Evolutionary conservation across 2,329 filamentous ascomycete genomes (phyloP).

Genomic region (Beauveria bassiana): DNA sequence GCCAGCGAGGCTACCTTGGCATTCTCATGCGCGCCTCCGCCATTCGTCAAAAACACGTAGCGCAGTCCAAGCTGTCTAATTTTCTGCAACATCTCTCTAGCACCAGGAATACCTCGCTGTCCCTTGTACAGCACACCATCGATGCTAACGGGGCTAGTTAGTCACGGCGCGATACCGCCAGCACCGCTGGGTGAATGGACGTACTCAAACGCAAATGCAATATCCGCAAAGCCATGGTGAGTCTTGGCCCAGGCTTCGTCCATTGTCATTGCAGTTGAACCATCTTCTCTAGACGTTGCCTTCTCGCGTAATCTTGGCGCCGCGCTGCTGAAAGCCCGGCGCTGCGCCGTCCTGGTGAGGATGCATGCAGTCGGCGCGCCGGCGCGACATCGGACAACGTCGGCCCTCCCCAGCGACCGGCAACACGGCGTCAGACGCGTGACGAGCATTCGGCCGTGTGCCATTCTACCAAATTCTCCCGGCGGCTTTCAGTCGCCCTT

Average conservation of each 20-base stretch:
- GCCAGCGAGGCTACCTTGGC: slow-evolving; percentile 27
- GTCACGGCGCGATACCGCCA: background rate
- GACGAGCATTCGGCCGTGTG: background rate
- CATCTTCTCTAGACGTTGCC: background rate
- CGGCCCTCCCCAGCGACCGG: background rate
- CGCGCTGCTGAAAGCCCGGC: background rate
- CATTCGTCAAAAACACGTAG: slow-evolving; percentile 93
- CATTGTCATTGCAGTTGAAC: background rate
- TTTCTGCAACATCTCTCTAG: slow-evolving; percentile 62
- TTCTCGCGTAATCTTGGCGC: background rate
- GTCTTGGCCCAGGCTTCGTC: background rate
- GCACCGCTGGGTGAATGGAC: slow-evolving; percentile 3
- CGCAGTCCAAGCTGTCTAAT: slow-evolving; percentile 71
- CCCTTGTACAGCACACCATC: slow-evolving; percentile 92
- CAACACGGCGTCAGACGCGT: background rate
- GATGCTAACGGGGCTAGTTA: slow-evolving; percentile 43
- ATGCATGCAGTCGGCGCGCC: background rate
- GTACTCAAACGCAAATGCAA: slow-evolving; percentile 34
- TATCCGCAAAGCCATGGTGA: slow-evolving; percentile 14
- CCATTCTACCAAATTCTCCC: background rate
- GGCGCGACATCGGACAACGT: background rate
- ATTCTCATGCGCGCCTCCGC: slow-evolving; percentile 74
- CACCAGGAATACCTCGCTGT: slow-evolving; percentile 69
- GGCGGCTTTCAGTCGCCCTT: background rate
- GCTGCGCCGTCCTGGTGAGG: background rate